Conservation (phyloP, 2,329 filamentous ascomycete genomes). For the Claviceps pusilla region DNA sequence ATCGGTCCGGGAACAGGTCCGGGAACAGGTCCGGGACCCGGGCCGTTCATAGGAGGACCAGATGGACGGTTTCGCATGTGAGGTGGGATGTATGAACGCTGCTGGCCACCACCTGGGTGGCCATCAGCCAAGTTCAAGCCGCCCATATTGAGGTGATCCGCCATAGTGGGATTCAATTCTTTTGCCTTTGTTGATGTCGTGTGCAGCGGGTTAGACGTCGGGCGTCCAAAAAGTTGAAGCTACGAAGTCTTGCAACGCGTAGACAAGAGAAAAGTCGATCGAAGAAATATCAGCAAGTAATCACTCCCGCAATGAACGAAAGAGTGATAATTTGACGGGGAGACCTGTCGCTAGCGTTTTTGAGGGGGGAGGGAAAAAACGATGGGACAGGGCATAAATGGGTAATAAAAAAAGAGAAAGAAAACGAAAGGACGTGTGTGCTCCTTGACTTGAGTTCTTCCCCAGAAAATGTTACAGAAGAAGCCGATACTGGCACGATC, state of each 20-base stretch:
- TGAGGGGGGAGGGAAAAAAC: slow-evolving; percentile 3
- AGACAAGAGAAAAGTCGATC: slow-evolving; percentile 5
- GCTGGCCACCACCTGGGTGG: slow-evolving; percentile 11
- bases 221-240: background rate
- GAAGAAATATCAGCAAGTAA: slow-evolving; percentile 4
- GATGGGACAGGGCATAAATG: slow-evolving; percentile 19
- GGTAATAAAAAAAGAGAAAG: slow-evolving; percentile 5
- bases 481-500: slow-evolving; percentile 19
- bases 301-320: slow-evolving; percentile 17
- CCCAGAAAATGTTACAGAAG: slow-evolving; percentile 18
- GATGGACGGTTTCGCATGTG: slow-evolving; percentile 52
- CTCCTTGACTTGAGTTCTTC: slow-evolving; percentile 18
- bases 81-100: slow-evolving; percentile 69
- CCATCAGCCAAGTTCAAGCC: slow-evolving; percentile 48
- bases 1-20: slow-evolving; percentile 20
- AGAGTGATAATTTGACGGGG: slow-evolving; percentile 13
- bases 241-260: background rate
- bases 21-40: background rate
- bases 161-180: slow-evolving; percentile 42
- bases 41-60: slow-evolving; percentile 2
- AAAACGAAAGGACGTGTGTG: slow-evolving; percentile 19
- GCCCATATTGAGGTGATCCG: slow-evolving; percentile 72
- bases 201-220: background rate
- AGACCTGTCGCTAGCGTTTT: slow-evolving; percentile 9
- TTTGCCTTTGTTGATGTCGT: background rate